phyloP scores from a whole-genome alignment of 345 rosid species.

The Populus tremula region DNA sequence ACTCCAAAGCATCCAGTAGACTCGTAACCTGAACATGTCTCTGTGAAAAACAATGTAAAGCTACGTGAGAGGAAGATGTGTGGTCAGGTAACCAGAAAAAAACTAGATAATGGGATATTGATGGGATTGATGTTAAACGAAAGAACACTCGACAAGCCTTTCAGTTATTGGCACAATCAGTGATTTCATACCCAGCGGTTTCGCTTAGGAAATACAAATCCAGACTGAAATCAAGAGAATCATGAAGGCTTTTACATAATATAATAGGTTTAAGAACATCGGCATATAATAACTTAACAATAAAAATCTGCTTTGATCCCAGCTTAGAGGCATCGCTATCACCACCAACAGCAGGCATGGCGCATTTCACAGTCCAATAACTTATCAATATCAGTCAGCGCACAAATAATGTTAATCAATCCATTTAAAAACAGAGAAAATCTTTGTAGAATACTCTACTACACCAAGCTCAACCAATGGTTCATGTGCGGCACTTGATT shows the following conservation, averaged over 20 bases:
- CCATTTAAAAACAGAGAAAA: too few relatives aligned
- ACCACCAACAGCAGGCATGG: too few relatives aligned
- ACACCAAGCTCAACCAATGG: too few relatives aligned
- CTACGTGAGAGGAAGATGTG: neutral
- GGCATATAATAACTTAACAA: too few relatives aligned
- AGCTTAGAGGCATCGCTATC: too few relatives aligned
- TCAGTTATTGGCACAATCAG: neutral
- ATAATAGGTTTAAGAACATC: neutral
- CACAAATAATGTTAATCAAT: too few relatives aligned
- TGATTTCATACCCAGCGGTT: neutral
- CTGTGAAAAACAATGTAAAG: neutral
- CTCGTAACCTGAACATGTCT: neutral
- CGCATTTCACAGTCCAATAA: too few relatives aligned
- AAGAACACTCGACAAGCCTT: neutral
- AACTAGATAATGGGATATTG: too few relatives aligned
- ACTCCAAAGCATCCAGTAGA: neutral
- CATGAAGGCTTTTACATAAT: neutral
- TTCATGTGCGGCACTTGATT: neutral
- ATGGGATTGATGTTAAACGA: neutral
- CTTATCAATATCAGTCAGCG: too few relatives aligned
- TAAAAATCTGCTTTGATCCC: too few relatives aligned
- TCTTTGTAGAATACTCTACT: too few relatives aligned
- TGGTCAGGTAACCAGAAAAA: neutral
- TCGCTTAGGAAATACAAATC: neutral
- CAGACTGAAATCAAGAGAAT: neutral